Evolutionary conservation across 805 yeast species (phyloP).

Genomic region (Yamadazyma olivae): DNA sequence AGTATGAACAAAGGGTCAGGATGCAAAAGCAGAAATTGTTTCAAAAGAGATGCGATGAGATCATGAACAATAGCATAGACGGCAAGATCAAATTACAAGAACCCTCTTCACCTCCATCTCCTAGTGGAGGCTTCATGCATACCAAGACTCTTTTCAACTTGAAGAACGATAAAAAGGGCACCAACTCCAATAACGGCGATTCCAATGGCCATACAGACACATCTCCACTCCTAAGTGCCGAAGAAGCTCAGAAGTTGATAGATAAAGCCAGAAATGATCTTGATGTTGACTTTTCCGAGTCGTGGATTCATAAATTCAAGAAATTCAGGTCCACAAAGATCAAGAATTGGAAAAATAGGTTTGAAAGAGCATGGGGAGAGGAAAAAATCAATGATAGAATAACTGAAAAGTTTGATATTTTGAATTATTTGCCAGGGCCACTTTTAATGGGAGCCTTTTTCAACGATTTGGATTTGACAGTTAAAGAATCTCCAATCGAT

Average conservation of each 20-base stretch:
- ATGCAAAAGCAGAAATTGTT: conserved; percentile 44
- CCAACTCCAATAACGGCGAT: not conserved
- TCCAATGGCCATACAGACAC: not conserved
- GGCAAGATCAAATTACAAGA: conserved; percentile 4
- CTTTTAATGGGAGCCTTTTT: conserved; percentile 28
- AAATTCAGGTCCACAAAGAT: conserved; percentile 21
- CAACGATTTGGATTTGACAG: conserved; percentile 25
- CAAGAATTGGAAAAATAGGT: conserved; percentile 23
- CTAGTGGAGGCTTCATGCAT: too few species aligned
- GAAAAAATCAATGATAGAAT: conserved; percentile 29
- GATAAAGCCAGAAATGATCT: conserved; percentile 23
- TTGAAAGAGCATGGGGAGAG: conserved; percentile 30
- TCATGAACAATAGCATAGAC: conserved; percentile 13
- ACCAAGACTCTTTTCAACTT: too few species aligned
- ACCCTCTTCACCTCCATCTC: not conserved
- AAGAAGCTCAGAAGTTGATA: conserved; percentile 26
- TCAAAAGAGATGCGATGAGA: conserved; percentile 23
- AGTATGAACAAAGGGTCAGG: conserved; percentile 61
- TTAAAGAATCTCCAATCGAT: conserved; percentile 24
- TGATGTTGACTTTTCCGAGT: conserved; percentile 23
- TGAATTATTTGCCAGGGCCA: conserved; percentile 33
- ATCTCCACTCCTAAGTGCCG: conserved; percentile 11
- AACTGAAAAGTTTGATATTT: conserved; percentile 30
- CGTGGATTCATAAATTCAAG: conserved; percentile 33
- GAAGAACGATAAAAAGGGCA: not conserved